Percentiles rank a stretch among this genome's conserved stretches.
phyloP scores from a whole-genome alignment of 768 basidiomycete genomes.

The Russula sp. region DNA sequence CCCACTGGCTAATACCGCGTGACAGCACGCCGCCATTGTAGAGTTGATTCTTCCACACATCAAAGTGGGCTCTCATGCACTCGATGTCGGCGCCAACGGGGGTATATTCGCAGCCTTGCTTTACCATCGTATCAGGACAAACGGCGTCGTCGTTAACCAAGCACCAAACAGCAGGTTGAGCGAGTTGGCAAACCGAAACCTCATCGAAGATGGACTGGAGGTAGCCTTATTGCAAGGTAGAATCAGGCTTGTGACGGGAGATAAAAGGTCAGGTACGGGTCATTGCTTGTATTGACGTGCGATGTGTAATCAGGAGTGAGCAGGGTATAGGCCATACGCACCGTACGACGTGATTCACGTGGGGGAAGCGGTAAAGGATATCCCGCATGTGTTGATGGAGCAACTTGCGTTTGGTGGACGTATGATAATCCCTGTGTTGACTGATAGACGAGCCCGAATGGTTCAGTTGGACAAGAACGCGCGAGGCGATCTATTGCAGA shows the following conservation, averaged over 20 bases:
- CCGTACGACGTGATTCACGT: slow-evolving; percentile 58
- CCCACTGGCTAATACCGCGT: too few species aligned
- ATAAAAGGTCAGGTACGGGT: too few species aligned
- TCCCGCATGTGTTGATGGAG: slow-evolving; percentile 63
- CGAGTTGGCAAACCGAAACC: not conserved
- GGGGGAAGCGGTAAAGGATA: slow-evolving; percentile 7
- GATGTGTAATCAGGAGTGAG: not conserved
- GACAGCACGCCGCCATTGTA: too few species aligned
- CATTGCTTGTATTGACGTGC: too few species aligned
- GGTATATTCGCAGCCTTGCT: not conserved
- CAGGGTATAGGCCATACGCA: not conserved
- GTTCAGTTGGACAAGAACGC: slow-evolving; percentile 63
- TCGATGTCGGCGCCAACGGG: not conserved
- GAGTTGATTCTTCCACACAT: not conserved
- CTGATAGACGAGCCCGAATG: slow-evolving; percentile 32
- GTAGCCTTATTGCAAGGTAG: too few species aligned
- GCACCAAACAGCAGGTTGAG: not conserved
- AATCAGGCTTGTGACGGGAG: too few species aligned
- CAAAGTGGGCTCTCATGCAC: not conserved
- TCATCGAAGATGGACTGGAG: slow-evolving; percentile 3
- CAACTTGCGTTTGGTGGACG: slow-evolving; percentile 68
- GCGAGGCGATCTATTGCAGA: slow-evolving; percentile 55
- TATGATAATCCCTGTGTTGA: slow-evolving; percentile 84
- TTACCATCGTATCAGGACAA: not conserved
- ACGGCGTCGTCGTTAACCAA: not conserved